Base-by-base conservation (phyloP, 2,329 filamentous ascomycete species). In the Fusarium heterosporum region DNA sequence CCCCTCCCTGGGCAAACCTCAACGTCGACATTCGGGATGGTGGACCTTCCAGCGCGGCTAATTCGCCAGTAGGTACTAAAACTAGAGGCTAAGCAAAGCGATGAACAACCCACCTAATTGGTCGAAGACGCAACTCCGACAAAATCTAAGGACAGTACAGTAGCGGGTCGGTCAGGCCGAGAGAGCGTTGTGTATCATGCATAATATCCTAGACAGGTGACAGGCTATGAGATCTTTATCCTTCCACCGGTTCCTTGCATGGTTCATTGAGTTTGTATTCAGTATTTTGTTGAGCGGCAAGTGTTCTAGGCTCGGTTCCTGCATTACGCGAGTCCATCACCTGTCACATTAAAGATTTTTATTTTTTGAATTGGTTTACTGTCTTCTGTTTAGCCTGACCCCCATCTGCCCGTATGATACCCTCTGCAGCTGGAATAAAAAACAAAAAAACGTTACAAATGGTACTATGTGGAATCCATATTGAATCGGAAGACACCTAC, bases 161-260 rank as follows among this genome's bases (percentile, higher is more conserved):
- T 55, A 66, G 69, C 66, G 49, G 64, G 55, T 72, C 70, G 70
- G 70, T 48, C 66, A 65, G 62, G 48, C 70, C 70, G 69, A 72
- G 54, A 56, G 34, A 16, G 50, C 39, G 43, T 54, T 65, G 57
- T 61, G 4, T 22, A 22, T 22, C 22, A 22, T 22, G 22, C 22
- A 22, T 22, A 22, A 22, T 22, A 22, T 22, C 22, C 22, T 22
- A 6, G 22, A 22, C 22, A 22, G 22, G 22, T 22, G 22, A 36
- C 53, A 25, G 45, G 36, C 49, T 50, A 32, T 14, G 36, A 54
- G 41, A 47, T 52, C 41, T 40, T 49, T 41, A 57, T 42, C 65
- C 61, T 69, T 53, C 55, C 53, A 68, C 34, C 40, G 34, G 40
- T 64, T 55, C 30, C 34, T 50, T 55, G 30, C 36, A 34, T 51